Percentiles rank a stretch among this genome's conserved stretches.
These are phyloP conservation scores for Cladosporium phlei DNA, from an alignment of 2,329 filamentous ascomycete species.

Conservation along the genomic window DNA sequence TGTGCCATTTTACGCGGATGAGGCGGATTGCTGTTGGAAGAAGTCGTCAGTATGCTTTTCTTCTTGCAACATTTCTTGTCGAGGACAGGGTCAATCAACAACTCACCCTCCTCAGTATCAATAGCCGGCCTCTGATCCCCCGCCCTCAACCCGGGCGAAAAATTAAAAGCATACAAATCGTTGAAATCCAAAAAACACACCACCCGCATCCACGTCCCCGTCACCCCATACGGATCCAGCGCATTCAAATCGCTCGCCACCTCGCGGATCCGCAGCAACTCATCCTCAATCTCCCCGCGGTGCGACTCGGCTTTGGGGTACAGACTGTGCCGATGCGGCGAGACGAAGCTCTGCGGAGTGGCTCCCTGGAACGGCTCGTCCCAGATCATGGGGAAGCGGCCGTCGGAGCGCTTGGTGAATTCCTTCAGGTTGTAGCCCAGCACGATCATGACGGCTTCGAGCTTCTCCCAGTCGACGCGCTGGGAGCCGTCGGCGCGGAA, in stretches of 20 bases:
- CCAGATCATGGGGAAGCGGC: slow-evolving; percentile 52
- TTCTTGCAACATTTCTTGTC: too few relatives aligned
- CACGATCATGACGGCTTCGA: slow-evolving; percentile 69
- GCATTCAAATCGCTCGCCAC: slow-evolving; percentile 45
- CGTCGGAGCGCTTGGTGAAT: slow-evolving; percentile 40
- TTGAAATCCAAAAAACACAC: slow-evolving; percentile 55
- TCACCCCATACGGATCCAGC: slow-evolving; percentile 65
- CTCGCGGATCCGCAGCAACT: slow-evolving; percentile 23
- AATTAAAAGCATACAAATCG: slow-evolving; percentile 70
- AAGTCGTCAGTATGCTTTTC: too few relatives aligned
- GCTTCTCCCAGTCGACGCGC: slow-evolving; percentile 71
- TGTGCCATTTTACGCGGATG: slow-evolving; percentile 62
- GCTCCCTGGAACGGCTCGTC: slow-evolving; percentile 53
- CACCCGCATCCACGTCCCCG: slow-evolving; percentile 67
- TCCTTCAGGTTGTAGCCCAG: slow-evolving; percentile 58
- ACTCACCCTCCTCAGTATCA: slow-evolving; percentile 55
- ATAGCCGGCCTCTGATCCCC: slow-evolving; percentile 38
- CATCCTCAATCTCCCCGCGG: slow-evolving; percentile 18
- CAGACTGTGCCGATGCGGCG: too few relatives aligned
- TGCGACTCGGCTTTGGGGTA: slow-evolving; percentile 14
- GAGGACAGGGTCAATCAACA: too few relatives aligned
- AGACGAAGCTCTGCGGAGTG: slow-evolving; percentile 38
- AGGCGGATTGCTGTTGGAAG: slow-evolving; percentile 55
- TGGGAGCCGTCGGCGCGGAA: slow-evolving; percentile 60
- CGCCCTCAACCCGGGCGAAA: slow-evolving; percentile 34